phyloP scores from a whole-genome alignment of 2,329 filamentous ascomycete species.

The Thielaviopsis populi region DNA sequence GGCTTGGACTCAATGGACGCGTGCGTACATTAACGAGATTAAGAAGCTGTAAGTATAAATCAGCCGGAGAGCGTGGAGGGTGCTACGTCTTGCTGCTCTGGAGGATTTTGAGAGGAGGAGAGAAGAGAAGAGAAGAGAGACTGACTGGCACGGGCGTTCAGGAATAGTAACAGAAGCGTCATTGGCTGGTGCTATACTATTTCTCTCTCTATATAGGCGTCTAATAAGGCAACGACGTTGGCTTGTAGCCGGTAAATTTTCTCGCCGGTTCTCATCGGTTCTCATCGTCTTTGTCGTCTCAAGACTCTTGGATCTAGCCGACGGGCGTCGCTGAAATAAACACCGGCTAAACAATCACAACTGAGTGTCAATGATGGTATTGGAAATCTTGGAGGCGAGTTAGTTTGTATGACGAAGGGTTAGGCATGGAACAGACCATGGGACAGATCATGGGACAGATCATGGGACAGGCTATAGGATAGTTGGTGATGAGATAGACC shows the following conservation, averaged over 20 bases:
- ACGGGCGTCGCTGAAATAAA: not conserved
- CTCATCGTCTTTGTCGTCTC: too few species aligned
- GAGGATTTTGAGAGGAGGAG: not conserved
- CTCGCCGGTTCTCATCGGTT: too few species aligned
- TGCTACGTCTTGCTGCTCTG: not conserved
- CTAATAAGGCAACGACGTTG: too few species aligned
- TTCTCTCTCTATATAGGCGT: too few species aligned
- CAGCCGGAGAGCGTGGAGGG: not conserved
- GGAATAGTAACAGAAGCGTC: not conserved
- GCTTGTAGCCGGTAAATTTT: too few species aligned
- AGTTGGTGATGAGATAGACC: too few species aligned
- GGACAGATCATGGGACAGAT: not conserved
- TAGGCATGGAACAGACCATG: not conserved
- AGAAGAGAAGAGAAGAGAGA: not conserved
- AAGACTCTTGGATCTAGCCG: too few species aligned
- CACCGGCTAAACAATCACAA: not conserved
- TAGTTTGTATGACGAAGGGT: not conserved
- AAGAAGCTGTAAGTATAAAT: not conserved
- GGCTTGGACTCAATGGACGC: not conserved
- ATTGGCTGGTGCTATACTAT: not conserved
- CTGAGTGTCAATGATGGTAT: not conserved
- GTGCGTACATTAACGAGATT: not conserved
- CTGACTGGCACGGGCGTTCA: too few species aligned
- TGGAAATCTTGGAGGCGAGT: not conserved
- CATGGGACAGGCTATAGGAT: too few species aligned